Base-by-base conservation (phyloP, 192 early-diverging fungal species). In the Backusella parvicylindrica region DNA sequence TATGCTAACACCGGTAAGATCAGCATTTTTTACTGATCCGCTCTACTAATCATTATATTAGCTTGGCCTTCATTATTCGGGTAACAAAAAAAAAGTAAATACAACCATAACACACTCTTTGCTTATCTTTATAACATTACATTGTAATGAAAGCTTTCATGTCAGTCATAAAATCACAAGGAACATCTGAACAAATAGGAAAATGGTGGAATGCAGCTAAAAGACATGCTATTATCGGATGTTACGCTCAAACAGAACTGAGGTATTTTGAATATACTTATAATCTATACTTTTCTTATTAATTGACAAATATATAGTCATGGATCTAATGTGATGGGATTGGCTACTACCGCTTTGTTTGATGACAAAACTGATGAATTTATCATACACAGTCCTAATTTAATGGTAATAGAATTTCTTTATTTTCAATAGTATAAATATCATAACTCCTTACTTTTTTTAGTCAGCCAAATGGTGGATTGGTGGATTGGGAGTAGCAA, bases 231-330 rank as follows among this genome's bases (percentile, higher is more conserved):
- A 91, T 95, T 75, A 89, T 94, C 33, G 93, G 93, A 37, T 94
- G 91, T 76, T 94, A 94, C 63, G 92, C 94, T 23, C 92, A 94
- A 73, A 95, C 91, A 5, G 92, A 95, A 77, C 84, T 94, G 53
- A 60, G 53, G 23, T 26, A 28, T 60, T 28, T 28, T 11, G 28
- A 60, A 28, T 4, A 60, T 3, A 28, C 12, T 60, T 60, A 28
- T 23, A 86, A 88, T 71, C 87, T 88, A 2, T 87, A 86, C 70
- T 83, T 89, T 21, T 35, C 37, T 23, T 32, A 32, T 16, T 13
- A 33, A 53, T 36, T 21, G 3, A 9, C n/a, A 30, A 3, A 60
- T 76, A 26, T 60, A 28, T 74, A 74, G 74, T 43, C 85, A 88
- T 64, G 88, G 86, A 23, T 88, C 85, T 15, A 94, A 95, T 68